Base-by-base conservation (phyloP, 2,329 filamentous ascomycete species). In the Cordyceps pruinosa region DNA sequence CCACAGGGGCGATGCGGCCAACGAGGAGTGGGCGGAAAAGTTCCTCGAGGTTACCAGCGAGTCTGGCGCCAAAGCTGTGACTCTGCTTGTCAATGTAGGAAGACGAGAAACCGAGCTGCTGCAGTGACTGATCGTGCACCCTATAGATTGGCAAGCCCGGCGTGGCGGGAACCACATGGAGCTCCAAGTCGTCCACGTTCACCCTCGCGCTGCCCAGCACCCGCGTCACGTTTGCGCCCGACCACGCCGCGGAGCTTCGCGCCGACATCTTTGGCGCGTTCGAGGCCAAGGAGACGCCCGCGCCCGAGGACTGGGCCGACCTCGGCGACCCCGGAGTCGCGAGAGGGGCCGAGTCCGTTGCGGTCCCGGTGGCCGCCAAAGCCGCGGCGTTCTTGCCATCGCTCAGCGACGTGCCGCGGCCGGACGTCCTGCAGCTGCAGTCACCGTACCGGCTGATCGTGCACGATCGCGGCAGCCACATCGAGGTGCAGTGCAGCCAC, bases 371-470 rank as follows among this genome's bases (percentile, higher is more conserved):
- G 13, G 50, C 34, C 50, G n/a, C 19, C 9, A 3, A 55, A 46
- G 6, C 56, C 3, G 55, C 44, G 19, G 67, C 72, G 13, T 69
- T 70, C 50, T 64, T 82, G 3, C 77, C 79, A 1, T 70, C 71
- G 26, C 63, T 72, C 2, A 69, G 66, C 4, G 68, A 68, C 0
- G 64, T 81, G 12, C 72, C 75, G 4, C 69, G 75, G 2, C 79
- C 78, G 0, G 75, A 79, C 48, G 71, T 77, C n/a, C 67, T 81
- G 10, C 69, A 79, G 15, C 66, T 71, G 9, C 71, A 68, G 32
- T 75, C 78, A 1, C 78, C 78, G 0, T 81, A 81, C 61, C 70
- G 78, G 53, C 66, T 81, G 6, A 69, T 72, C 15, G 66, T 81
- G 5, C 61, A 67, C 21, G 65, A 68, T 10, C 60, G 62, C 12